These are phyloP conservation scores for Crucibulum laeve DNA, from an alignment of 768 basidiomycete species.

Conservation along the genomic window DNA sequence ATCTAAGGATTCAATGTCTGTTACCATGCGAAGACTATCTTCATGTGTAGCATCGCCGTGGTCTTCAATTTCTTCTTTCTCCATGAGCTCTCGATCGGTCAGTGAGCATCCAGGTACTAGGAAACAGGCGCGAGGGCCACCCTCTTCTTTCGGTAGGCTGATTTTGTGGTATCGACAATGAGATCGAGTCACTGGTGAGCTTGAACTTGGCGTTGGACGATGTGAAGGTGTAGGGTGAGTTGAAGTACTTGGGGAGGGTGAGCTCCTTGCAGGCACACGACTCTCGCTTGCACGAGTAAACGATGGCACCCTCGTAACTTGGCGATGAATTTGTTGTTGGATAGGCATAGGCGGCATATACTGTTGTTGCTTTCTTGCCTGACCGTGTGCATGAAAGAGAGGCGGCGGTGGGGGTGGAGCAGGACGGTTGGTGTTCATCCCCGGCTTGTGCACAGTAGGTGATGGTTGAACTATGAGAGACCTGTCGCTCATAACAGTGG, in stretches of 20 bases:
- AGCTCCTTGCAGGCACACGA: not conserved
- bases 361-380: constrained; percentile 4
- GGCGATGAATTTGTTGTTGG: constrained; percentile 11
- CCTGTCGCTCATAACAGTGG: constrained; percentile 25
- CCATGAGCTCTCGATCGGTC: constrained; percentile 50
- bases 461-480: constrained; percentile 18
- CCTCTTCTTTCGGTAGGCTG: constrained; percentile 53
- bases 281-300: not conserved
- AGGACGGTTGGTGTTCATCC: constrained; percentile 9
- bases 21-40: constrained; percentile 42
- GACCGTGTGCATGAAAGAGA: constrained; percentile 34
- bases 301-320: constrained; percentile 7
- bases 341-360: constrained; percentile 5
- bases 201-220: constrained; percentile 16
- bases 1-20: constrained; percentile 44
- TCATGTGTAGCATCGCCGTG: constrained; percentile 52
- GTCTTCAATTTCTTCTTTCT: constrained; percentile 57
- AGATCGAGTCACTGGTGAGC: constrained; percentile 59
- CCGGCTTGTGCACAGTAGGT: constrained; percentile 23
- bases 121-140: constrained; percentile 52
- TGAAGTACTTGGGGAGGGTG: constrained; percentile 1
- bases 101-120: constrained; percentile 69
- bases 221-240: constrained; percentile 10
- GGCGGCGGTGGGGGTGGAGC: constrained; percentile 16
- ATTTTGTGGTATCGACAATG: constrained; percentile 70